phyloP scores from a whole-genome alignment of 768 basidiomycete species.

The Lepiota subincarnata region DNA sequence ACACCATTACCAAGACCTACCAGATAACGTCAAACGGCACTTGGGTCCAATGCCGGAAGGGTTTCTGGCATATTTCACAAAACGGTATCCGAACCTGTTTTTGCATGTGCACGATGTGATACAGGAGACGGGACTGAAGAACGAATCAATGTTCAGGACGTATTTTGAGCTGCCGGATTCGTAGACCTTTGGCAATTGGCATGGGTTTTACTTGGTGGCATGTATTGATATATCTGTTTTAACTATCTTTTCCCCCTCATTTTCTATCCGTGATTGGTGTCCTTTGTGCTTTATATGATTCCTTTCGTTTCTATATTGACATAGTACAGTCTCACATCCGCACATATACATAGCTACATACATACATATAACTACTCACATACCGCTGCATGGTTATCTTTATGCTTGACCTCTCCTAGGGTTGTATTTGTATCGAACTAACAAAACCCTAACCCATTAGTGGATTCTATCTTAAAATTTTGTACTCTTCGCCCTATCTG shows the following conservation, averaged over 20 bases:
- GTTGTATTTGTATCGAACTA: no score
- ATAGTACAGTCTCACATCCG: no score
- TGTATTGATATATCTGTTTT: conserved; percentile 4
- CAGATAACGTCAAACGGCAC: conserved; percentile 84
- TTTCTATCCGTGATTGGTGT: neutral
- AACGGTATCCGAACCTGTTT: conserved; percentile 87
- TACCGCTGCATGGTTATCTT: no score
- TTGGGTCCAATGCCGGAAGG: conserved; percentile 91
- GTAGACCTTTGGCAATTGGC: conserved; percentile 13
- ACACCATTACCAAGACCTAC: conserved; percentile 97
- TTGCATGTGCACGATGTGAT: conserved; percentile 90
- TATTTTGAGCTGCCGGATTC: conserved; percentile 74
- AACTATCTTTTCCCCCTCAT: neutral
- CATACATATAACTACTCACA: no score
- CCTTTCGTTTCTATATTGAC: neutral
- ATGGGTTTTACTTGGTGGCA: conserved; percentile 18
- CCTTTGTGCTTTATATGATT: neutral
- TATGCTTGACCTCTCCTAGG: no score
- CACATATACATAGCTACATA: no score
- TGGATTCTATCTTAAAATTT: no score
- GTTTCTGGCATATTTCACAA: conserved; percentile 89
- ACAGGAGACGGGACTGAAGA: conserved; percentile 60
- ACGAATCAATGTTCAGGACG: conserved; percentile 86
- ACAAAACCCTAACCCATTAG: no score
- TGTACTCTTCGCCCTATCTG: no score